Evolutionary conservation across 225 moss, liverwort and hornwort genomes (phyloP).

Genomic region (Climacium dendroides): DNA sequence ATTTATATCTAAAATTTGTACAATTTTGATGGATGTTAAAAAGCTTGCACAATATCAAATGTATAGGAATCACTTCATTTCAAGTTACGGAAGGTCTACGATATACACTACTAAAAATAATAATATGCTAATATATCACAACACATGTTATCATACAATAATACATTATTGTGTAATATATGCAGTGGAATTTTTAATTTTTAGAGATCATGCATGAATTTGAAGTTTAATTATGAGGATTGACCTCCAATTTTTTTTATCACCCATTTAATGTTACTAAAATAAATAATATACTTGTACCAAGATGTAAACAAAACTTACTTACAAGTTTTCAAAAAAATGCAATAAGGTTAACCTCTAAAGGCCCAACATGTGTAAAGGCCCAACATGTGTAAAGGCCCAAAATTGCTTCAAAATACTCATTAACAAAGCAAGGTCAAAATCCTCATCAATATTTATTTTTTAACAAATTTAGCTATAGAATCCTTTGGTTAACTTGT

Average conservation of each 20-base stretch:
- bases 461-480: too few species aligned
- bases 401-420: too few species aligned
- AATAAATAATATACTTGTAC: background rate
- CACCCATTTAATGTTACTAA: background rate
- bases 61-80: background rate
- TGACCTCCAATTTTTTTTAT: background rate
- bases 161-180: background rate
- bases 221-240: background rate
- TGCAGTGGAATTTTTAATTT: background rate
- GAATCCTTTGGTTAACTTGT: too few species aligned
- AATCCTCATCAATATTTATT: too few species aligned
- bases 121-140: background rate
- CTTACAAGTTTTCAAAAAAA: background rate
- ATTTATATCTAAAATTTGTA: background rate
- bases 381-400: too few species aligned
- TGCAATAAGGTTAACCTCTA: background rate
- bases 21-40: background rate
- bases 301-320: background rate
- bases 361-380: too few species aligned
- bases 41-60: background rate
- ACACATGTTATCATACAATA: background rate
- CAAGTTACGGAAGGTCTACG: accelerated
- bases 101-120: background rate
- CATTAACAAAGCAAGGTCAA: too few species aligned
- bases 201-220: background rate